Percentiles rank a stretch among this genome's conserved stretches.
Evolutionary conservation across 2,329 filamentous ascomycete genomes (phyloP).

Genomic region (Diaporthe aspalathi): DNA sequence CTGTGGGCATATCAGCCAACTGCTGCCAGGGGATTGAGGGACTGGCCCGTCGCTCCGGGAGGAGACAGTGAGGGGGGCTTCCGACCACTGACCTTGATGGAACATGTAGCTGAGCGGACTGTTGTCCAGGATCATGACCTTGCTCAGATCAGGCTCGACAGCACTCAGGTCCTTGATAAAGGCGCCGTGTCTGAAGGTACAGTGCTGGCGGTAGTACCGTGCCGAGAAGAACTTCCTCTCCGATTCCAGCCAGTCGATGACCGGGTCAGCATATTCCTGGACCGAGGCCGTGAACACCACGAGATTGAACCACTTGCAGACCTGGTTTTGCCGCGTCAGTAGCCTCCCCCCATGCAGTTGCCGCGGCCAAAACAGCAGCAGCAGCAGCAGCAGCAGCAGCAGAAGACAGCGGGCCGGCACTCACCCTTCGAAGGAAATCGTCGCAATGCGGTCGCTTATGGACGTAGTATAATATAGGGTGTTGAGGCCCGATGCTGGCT

Average conservation of each 20-base stretch:
- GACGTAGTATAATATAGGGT: constrained; percentile 98
- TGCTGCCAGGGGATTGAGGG: neutral
- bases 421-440: constrained; percentile 88
- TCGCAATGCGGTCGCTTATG: constrained; percentile 98
- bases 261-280: constrained; percentile 97
- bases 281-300: constrained; percentile 97
- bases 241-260: constrained; percentile 98
- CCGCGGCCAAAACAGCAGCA: neutral
- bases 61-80: too few species aligned
- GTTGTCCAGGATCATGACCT: constrained; percentile 99
- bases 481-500: constrained; percentile 80
- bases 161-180: constrained; percentile 98
- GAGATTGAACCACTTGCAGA: constrained; percentile 98
- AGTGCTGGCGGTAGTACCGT: constrained; percentile 96
- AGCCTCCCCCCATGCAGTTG: neutral
- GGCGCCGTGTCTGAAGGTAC: constrained; percentile 92
- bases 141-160: constrained; percentile 95
- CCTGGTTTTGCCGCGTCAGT: constrained; percentile 55
- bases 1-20: constrained; percentile 59
- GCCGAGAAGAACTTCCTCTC: constrained; percentile 97
- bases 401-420: constrained; percentile 39
- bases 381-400: constrained; percentile 1
- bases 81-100: constrained; percentile 80
- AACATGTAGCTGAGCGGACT: constrained; percentile 98
- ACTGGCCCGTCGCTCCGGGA: neutral